A percentile compares a stretch with the other conserved stretches of the same genome.
Evolutionary conservation across 768 basidiomycete genomes (phyloP).

Genomic region (Termitomyces sp.): DNA sequence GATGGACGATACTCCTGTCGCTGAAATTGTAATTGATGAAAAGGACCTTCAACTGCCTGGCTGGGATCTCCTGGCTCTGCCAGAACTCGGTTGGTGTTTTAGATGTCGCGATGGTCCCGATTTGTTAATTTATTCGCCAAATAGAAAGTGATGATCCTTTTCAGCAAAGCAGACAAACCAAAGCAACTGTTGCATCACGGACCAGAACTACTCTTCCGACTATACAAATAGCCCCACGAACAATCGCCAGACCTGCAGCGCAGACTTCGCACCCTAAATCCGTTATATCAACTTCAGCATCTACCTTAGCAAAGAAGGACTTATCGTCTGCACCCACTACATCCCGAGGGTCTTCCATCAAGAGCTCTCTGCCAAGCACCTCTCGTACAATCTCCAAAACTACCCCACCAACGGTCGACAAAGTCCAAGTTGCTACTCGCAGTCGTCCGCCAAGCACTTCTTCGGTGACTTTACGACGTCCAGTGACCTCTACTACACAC

Average conservation of each 20-base stretch:
- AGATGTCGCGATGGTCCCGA: background rate
- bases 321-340: background rate
- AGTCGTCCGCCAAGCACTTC: constrained; percentile 3
- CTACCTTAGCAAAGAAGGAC: background rate
- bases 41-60: constrained; percentile 16
- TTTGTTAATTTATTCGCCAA: background rate
- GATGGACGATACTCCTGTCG: constrained; percentile 24
- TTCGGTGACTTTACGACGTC: constrained; percentile 1
- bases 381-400: background rate
- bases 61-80: constrained; percentile 25
- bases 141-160: constrained; percentile 27
- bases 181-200: background rate
- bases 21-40: constrained; percentile 23
- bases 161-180: constrained; percentile 1
- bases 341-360: background rate
- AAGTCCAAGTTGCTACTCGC: background rate
- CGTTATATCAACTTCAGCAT: background rate
- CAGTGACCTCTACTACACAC: constrained; percentile 7
- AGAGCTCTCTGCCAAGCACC: background rate
- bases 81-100: constrained; percentile 20
- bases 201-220: background rate
- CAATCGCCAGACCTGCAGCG: background rate
- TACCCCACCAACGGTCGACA: background rate
- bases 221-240: background rate
- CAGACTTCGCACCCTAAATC: background rate